Conservation (phyloP, 2,329 filamentous ascomycete genomes). For the Colletotrichum sp. region DNA sequence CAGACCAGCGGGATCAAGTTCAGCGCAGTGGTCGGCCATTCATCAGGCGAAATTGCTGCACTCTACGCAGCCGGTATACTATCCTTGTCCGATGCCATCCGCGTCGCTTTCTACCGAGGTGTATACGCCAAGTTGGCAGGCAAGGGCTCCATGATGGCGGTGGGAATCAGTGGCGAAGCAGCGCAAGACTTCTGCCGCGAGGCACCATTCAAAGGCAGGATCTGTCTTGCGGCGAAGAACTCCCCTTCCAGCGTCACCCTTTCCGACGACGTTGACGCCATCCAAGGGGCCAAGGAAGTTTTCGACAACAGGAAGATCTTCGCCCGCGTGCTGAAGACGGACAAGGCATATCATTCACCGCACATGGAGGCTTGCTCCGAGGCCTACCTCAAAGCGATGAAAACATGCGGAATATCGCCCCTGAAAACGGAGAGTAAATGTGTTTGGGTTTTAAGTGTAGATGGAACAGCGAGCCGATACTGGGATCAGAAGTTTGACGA, state of each 20-base stretch:
- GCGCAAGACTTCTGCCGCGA: constrained; percentile 30
- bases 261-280: constrained; percentile 29
- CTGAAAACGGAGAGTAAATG: not conserved
- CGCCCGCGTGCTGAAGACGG: constrained; percentile 17
- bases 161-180: constrained; percentile 48
- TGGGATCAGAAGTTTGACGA: not conserved
- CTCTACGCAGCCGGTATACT: constrained; percentile 43
- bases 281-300: constrained; percentile 30
- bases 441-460: not conserved
- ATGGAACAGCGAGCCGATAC: not conserved
- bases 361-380: constrained; percentile 23
- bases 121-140: constrained; percentile 22
- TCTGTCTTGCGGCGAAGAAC: constrained; percentile 49
- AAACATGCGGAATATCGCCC: not conserved
- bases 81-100: constrained; percentile 36
- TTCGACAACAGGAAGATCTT: constrained; percentile 17
- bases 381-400: constrained; percentile 21
- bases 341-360: constrained; percentile 22
- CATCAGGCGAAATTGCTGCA: constrained; percentile 47
- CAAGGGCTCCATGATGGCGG: constrained; percentile 59
- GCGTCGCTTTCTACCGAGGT: constrained; percentile 43
- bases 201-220: constrained; percentile 9
- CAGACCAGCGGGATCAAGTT: constrained; percentile 31
- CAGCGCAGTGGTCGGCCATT: constrained; percentile 43
- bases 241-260: constrained; percentile 56